phyloP scores from a whole-genome alignment of 1,284 basidiomycete genomes.

The Marasmius sp. region DNA sequence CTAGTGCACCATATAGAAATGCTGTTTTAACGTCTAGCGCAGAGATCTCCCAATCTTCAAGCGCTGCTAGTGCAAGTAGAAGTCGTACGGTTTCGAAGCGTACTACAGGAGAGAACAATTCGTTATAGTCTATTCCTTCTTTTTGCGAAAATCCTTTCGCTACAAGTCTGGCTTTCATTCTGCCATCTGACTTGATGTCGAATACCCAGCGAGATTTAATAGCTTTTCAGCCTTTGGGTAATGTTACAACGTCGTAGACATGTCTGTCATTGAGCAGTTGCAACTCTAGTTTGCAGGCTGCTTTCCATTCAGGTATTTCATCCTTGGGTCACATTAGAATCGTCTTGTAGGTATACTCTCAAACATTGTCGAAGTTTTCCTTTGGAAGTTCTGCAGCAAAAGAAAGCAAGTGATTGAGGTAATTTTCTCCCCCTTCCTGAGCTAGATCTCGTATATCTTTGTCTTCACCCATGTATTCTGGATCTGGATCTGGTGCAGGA shows the following conservation, averaged over 20 bases:
- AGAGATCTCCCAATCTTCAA: slow-evolving; percentile 29
- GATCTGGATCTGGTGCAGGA: too few species aligned
- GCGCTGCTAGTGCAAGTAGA: slow-evolving; percentile 30
- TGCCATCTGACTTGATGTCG: background rate
- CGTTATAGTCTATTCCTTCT: background rate
- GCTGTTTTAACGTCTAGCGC: slow-evolving; percentile 36
- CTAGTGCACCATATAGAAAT: slow-evolving; percentile 35
- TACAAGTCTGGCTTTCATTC: background rate
- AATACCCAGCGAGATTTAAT: background rate
- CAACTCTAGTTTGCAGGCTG: background rate
- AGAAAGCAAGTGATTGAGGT: too few species aligned
- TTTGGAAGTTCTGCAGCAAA: too few species aligned
- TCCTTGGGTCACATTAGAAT: background rate
- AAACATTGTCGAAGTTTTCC: too few species aligned
- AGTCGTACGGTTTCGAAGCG: background rate
- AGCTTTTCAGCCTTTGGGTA: background rate
- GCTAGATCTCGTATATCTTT: too few species aligned
- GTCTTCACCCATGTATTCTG: too few species aligned
- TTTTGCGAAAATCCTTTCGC: background rate
- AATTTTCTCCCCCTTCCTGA: too few species aligned
- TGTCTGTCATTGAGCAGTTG: background rate
- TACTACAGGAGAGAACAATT: background rate
- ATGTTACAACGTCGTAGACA: background rate
- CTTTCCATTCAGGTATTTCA: background rate
- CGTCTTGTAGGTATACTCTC: too few species aligned